A percentile compares a stretch with the other conserved stretches of the same genome.
Conservation (phyloP, 192 early-diverging fungal species). For the Coemansia sp. region DNA sequence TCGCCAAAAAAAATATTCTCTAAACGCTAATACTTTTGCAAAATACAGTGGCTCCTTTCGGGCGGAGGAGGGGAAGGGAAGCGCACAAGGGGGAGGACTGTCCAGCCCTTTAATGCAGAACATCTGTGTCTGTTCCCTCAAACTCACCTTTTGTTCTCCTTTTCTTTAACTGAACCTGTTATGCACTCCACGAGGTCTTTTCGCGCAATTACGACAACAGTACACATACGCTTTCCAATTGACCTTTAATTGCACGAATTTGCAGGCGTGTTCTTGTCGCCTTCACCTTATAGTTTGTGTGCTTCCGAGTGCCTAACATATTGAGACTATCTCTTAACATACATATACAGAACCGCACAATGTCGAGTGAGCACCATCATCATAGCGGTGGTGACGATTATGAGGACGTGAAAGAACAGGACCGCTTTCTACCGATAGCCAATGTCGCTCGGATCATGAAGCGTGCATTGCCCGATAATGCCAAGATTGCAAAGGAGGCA, state of each 20-base stretch:
- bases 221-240: not conserved
- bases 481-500: conserved; percentile 98
- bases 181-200: not conserved
- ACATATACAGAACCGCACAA: conserved; percentile 5
- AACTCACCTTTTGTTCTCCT: not conserved
- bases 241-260: not conserved
- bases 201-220: not conserved
- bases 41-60: no score
- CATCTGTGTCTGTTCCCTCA: not conserved
- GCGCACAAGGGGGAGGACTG: no score
- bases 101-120: not conserved
- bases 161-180: not conserved
- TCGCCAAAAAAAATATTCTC: no score
- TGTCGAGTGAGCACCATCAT: conserved; percentile 41
- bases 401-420: conserved; percentile 89
- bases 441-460: conserved; percentile 98
- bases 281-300: not conserved
- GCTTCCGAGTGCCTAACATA: not conserved
- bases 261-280: not conserved
- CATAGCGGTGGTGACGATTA: conserved; percentile 38
- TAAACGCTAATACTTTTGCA: no score
- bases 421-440: conserved; percentile 94
- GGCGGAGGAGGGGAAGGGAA: not conserved
- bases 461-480: conserved; percentile 90
- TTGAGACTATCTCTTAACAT: no score